These are phyloP conservation scores for Pleurotus platypus DNA, from an alignment of 768 basidiomycete species.

Conservation along the genomic window DNA sequence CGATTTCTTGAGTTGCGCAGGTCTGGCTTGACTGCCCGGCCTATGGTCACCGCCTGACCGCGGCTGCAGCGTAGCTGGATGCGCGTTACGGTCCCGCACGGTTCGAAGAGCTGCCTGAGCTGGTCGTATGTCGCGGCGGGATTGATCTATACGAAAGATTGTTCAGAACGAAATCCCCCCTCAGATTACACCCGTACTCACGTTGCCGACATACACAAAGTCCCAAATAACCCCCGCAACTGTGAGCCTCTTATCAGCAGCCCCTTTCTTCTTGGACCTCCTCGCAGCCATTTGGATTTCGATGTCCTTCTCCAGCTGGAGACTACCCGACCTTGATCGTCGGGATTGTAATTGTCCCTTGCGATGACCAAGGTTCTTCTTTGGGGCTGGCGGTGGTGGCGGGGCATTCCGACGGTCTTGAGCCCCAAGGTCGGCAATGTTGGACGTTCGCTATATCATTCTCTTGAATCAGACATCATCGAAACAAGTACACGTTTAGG, in stretches of 20 bases:
- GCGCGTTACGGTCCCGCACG: slow-evolving; percentile 30
- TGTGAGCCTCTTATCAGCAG: not conserved
- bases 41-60: slow-evolving; percentile 30
- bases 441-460: too few relatives aligned
- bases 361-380: too few relatives aligned
- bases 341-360: too few relatives aligned
- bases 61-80: slow-evolving; percentile 40
- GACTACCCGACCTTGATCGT: slow-evolving; percentile 5
- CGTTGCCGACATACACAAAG: slow-evolving; percentile 61
- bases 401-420: too few relatives aligned
- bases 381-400: too few relatives aligned
- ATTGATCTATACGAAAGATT: slow-evolving; percentile 22
- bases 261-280: slow-evolving; percentile 13
- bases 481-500: too few relatives aligned
- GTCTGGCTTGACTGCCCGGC: slow-evolving; percentile 16
- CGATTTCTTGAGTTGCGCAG: slow-evolving; percentile 27
- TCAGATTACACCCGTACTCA: slow-evolving; percentile 25
- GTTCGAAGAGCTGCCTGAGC: slow-evolving; percentile 29
- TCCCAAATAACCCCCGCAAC: slow-evolving; percentile 14
- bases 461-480: too few relatives aligned
- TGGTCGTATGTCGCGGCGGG: slow-evolving; percentile 29
- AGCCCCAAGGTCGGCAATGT: too few relatives aligned
- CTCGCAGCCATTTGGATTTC: slow-evolving; percentile 24
- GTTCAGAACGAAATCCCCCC: too few relatives aligned
- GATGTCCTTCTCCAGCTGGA: slow-evolving; percentile 12